Conservation (phyloP, 371 early-diverging fungal species). For the Coemansia sp. region DNA sequence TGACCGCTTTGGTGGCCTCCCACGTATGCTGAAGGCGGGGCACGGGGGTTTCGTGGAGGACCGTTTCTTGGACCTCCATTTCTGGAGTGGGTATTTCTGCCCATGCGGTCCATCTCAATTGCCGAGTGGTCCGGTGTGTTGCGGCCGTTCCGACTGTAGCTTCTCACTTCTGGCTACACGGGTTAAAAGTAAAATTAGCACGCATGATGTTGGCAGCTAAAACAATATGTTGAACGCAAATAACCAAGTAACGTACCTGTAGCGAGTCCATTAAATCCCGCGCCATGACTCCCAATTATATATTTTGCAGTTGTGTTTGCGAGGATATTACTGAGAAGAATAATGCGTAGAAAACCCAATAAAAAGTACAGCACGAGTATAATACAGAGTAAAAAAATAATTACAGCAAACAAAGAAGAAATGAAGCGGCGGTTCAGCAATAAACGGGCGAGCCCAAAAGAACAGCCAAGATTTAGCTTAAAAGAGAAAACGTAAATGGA, state of each 20-base stretch:
- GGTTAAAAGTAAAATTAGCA: not conserved
- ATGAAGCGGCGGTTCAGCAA: not conserved
- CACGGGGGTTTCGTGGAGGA: conserved; percentile 1
- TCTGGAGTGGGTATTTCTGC: not conserved
- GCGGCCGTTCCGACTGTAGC: not conserved
- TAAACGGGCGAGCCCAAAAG: not conserved
- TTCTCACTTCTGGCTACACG: conserved; percentile 4
- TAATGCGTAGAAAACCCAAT: not conserved
- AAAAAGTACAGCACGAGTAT: not conserved
- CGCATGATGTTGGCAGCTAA: not conserved
- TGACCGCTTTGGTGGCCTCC: not conserved
- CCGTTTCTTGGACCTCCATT: conserved; percentile 3
- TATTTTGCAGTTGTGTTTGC: not conserved
- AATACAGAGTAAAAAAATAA: not conserved
- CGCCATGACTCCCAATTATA: not conserved
- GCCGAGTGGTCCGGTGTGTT: conserved; percentile 12
- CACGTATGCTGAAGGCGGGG: not conserved
- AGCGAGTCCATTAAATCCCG: conserved; percentile 16
- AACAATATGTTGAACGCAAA: not conserved
- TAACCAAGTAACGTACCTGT: conserved; percentile 4
- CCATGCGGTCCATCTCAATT: conserved; percentile 24
- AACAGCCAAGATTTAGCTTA: not conserved
- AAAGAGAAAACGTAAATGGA: not conserved
- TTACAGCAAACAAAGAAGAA: not conserved
- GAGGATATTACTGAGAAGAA: not conserved